Base-by-base conservation (phyloP, 2,329 filamentous ascomycete genomes). In the Fusarium coicis region DNA sequence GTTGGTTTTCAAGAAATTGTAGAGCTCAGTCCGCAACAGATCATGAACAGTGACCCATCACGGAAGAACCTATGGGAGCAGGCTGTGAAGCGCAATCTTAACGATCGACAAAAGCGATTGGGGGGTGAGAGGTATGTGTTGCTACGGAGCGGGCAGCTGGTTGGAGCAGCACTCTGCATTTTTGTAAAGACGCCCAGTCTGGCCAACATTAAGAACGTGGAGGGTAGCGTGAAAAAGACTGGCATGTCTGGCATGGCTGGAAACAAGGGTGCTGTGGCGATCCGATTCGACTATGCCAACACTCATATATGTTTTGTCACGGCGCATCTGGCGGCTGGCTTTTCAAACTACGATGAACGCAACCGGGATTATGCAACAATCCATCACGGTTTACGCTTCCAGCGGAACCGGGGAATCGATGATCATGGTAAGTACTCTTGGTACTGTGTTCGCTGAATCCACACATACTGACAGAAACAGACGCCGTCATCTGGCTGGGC, bases 1-100 rank as follows among this genome's bases (percentile, higher is more conserved):
- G 92, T 98, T 21, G 96, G 94, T 1, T 98, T 99, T 77, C 96
- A 99, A 80, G 96, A 99, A 82, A 98, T 99, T 71, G 96, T 99
- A n/a, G 94, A 97, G 79, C 85, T 99, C 52, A 98, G 94, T 76
- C 96, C 97, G 21, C 96, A 98, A 80, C 96, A 99, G 79, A 98
- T 99, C 79, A 98, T 99, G 95, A 97, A 97, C 74, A 98, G 95
- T 68, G 96, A 99, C 80, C 96, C 96, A 2, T 90, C 91, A 7
- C 89, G 93, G 60, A 93, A 96, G 74, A 91, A 94, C 72, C 85
- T 92, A 26, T 99, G 96, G 96, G 96, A 99, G 80, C 84, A 87
- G 59, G 92, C 93, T 8, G 95, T 98, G 30, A 92, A 92, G 73
- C 86, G 86, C 50, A 94, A 92, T 19, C 83, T 99, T 43, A 98